Conservation (phyloP, 768 basidiomycete genomes). For the Vararia minispora region DNA sequence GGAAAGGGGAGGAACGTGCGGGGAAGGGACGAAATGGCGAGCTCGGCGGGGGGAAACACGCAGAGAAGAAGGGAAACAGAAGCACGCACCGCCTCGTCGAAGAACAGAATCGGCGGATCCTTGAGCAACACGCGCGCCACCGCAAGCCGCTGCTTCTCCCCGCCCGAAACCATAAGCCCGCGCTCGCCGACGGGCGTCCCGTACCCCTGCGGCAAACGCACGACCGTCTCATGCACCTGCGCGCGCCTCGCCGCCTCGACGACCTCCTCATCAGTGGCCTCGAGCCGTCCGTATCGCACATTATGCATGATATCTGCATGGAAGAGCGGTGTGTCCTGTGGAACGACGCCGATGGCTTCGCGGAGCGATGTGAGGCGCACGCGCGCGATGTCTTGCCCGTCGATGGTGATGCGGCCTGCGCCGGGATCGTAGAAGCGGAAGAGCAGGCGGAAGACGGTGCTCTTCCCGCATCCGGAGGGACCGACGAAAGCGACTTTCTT, state of each 20-base stretch:
- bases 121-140: slow-evolving; percentile 89
- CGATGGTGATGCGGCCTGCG: slow-evolving; percentile 72
- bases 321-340: slow-evolving; percentile 97
- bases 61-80: too few relatives aligned
- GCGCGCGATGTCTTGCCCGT: slow-evolving; percentile 76
- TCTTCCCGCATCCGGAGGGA: slow-evolving; percentile 95
- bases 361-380: slow-evolving; percentile 67
- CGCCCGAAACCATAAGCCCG: slow-evolving; percentile 96
- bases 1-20: too few relatives aligned
- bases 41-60: too few relatives aligned
- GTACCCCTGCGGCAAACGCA: slow-evolving; percentile 78
- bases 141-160: slow-evolving; percentile 95
- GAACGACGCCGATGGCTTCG: slow-evolving; percentile 79
- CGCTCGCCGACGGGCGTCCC: slow-evolving; percentile 89
- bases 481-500: slow-evolving; percentile 97
- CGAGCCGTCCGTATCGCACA: slow-evolving; percentile 81
- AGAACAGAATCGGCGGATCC: slow-evolving; percentile 93
- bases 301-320: slow-evolving; percentile 95
- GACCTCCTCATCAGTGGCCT: slow-evolving; percentile 86
- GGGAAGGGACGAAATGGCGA: too few relatives aligned
- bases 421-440: slow-evolving; percentile 90
- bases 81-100: slow-evolving; percentile 86
- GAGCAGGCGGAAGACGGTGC: slow-evolving; percentile 87
- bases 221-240: slow-evolving; percentile 74
- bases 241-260: slow-evolving; percentile 74